Evolutionary conservation across 108 stramenopile genomes (phyloP).

Genomic region (Aurantiochytrium sp.): DNA sequence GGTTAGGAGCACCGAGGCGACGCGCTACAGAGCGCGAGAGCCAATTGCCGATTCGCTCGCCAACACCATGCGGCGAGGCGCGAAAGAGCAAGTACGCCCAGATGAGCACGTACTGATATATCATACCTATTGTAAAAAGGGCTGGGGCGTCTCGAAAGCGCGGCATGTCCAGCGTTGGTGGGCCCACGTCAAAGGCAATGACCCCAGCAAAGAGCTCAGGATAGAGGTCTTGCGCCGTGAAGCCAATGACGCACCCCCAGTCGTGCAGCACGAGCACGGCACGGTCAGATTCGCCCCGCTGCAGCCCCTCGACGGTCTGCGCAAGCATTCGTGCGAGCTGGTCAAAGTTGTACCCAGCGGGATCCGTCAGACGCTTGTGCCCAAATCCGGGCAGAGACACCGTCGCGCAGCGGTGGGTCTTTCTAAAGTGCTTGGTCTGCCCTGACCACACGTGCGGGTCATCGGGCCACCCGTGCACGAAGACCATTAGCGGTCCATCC

Average conservation of each 20-base stretch:
- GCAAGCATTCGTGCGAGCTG: neutral
- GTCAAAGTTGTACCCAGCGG: neutral
- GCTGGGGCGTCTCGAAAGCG: neutral
- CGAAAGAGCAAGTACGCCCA: neutral
- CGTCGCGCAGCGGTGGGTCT: neutral
- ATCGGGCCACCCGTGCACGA: constrained; percentile 10
- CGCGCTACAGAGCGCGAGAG: neutral
- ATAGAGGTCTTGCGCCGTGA: neutral
- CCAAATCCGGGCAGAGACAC: neutral
- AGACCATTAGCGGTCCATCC: neutral
- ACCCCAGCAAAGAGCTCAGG: neutral
- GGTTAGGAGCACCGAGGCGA: neutral
- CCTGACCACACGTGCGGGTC: neutral
- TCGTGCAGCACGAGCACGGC: neutral
- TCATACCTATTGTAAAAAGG: neutral
- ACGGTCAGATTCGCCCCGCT: neutral
- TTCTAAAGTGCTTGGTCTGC: neutral
- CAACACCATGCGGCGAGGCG: neutral
- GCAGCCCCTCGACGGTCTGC: neutral
- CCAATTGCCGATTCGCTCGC: neutral
- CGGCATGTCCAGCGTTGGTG: neutral
- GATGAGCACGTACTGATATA: neutral
- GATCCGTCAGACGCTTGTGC: neutral
- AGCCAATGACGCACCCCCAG: neutral
- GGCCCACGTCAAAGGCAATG: neutral